Evolutionary conservation across 1,284 basidiomycete genomes (phyloP).

Genomic region (Somion occarium): DNA sequence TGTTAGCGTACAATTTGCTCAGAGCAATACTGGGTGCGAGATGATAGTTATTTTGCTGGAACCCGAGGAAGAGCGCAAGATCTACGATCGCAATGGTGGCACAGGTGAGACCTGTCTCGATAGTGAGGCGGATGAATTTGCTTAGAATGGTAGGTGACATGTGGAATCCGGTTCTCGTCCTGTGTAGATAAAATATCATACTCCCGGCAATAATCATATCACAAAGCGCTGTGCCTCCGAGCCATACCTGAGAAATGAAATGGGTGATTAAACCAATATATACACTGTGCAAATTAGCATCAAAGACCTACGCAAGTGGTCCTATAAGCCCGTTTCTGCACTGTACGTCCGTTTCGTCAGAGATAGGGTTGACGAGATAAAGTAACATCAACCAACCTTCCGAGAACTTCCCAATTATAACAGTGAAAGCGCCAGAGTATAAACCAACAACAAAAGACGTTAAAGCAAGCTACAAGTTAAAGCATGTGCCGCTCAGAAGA

Average conservation of each 20-base stretch:
- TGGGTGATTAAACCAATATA: not conserved
- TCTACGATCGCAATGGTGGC: constrained; percentile 26
- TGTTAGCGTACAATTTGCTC: constrained; percentile 33
- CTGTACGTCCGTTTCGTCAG: not conserved
- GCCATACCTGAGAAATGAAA: constrained; percentile 19
- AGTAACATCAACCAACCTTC: not conserved
- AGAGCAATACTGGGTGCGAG: constrained; percentile 11
- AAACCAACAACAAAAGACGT: constrained; percentile 11
- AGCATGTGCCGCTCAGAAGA: not conserved
- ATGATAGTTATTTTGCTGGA: constrained; percentile 25
- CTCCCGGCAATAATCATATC: constrained; percentile 23
- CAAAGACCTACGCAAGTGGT: not conserved
- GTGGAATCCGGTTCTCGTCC: constrained; percentile 18
- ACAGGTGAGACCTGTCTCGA: constrained; percentile 30
- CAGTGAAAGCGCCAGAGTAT: not conserved
- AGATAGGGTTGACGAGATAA: not conserved
- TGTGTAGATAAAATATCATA: constrained; percentile 22
- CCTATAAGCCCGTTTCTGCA: not conserved
- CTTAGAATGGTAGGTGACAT: constrained; percentile 16
- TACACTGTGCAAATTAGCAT: not conserved
- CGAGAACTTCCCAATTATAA: not conserved
- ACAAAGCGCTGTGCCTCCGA: constrained; percentile 22
- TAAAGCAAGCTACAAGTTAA: constrained; percentile 13
- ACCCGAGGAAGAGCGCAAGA: constrained; percentile 25
- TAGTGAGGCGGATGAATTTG: constrained; percentile 16